Percentiles rank a stretch among this genome's conserved stretches.
Evolutionary conservation across 2,329 filamentous ascomycete genomes (phyloP).

Genomic region (Talaromyces islandicus): DNA sequence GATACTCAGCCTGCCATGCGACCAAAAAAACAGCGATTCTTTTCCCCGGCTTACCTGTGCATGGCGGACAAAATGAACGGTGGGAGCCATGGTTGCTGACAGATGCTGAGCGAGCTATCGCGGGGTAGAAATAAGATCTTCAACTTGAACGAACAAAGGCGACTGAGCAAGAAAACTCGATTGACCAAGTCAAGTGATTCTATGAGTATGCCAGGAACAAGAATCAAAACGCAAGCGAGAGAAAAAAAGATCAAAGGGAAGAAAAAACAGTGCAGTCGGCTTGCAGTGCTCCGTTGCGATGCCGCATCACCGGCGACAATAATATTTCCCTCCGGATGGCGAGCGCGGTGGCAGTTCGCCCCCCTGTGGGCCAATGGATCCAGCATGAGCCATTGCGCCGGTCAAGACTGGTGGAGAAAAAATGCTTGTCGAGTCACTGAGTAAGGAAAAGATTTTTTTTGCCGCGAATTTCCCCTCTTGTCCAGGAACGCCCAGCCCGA

Average conservation of each 20-base stretch:
- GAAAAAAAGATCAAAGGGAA: neutral
- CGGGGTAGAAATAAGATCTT: neutral
- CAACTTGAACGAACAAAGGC: neutral
- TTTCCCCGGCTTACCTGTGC: slow-evolving; percentile 32
- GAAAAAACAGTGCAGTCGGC: neutral
- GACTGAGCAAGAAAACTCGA: neutral
- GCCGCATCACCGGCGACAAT: neutral
- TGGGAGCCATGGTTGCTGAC: slow-evolving; percentile 30
- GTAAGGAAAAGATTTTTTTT: neutral
- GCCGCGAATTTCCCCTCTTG: neutral
- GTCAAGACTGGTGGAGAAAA: neutral
- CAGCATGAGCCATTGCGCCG: neutral
- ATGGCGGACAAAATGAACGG: slow-evolving; percentile 41
- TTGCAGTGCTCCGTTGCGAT: neutral
- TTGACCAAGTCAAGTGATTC: neutral
- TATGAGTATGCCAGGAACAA: neutral
- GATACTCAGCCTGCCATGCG: neutral
- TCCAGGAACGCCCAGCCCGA: neutral
- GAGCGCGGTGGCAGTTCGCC: neutral
- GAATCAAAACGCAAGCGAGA: neutral
- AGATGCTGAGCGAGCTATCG: neutral
- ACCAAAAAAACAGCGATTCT: neutral
- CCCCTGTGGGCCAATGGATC: slow-evolving; percentile 3
- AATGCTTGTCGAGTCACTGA: neutral
- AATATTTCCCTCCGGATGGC: neutral